Base-by-base conservation (phyloP, 805 yeast genomes). In the Wilhelminamyces savonicus region DNA sequence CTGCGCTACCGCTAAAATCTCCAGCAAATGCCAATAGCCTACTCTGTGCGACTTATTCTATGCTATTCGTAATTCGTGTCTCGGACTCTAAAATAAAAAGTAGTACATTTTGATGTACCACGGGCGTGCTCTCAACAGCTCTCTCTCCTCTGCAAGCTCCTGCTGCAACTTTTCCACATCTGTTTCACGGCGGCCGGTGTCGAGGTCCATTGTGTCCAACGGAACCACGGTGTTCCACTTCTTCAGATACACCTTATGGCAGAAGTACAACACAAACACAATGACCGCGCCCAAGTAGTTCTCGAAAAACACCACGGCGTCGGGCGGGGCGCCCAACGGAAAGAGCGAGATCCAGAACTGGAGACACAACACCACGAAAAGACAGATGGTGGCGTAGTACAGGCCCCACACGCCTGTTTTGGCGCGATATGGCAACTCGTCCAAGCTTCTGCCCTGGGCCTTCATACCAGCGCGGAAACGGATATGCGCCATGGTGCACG, bases 351-450 rank as follows among this genome's bases (percentile, higher is more conserved):
- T 45, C 54, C 54, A 52, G 39, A 52, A 49, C 31, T 52, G 57
- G 24, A 49, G 43, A 4, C 44, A 43, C 30, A 52, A 37, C 16
- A 52, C 46, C 21, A 32, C 41, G 4, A 47, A 8, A 23, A 51
- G 36, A 24, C 52, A 48, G 8, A 28, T 33, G 37, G 52, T 43
- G 13, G 53, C 45, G 29, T 48, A 50, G 38, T 40, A 37, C 6
- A 54, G 49, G 24, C 57, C 57, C 41, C 35, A 41, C 11, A 46
- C 34, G 16, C 75, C 77, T 5, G 76, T 75, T n/a, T 56, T 43
- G 21, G 80, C 60, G 28, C 51, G 52, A 50, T 66, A 78, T 1
- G 81, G 82, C 28, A 78, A 57, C 24, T 75, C 79, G 4, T 51
- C 56, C 14, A 61, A 36, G 6, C 60, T 36, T 32, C 68, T 55